Conservation (phyloP, 495 filamentous ascomycete species). For the Platismatia glauca region DNA sequence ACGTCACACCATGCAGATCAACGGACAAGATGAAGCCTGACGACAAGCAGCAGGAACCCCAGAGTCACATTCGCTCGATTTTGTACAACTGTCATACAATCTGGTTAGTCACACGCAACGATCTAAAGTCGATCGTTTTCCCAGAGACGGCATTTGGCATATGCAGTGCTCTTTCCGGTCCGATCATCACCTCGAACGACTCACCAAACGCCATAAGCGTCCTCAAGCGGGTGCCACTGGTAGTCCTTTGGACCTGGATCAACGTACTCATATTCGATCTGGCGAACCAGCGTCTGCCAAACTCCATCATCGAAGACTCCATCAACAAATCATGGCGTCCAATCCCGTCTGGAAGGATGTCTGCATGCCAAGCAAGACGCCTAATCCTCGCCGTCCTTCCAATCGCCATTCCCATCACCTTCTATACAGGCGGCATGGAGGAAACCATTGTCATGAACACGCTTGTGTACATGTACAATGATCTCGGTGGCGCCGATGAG, state of each 20-base stretch:
- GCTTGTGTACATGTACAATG: conserved; percentile 47
- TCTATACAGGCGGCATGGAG: conserved; percentile 29
- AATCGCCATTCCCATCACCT: conserved; percentile 26
- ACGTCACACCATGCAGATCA: background rate
- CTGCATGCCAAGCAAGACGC: conserved; percentile 29
- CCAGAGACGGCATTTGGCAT: conserved; percentile 34
- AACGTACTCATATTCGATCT: conserved; percentile 38
- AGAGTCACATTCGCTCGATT: background rate
- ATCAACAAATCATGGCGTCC: conserved; percentile 55
- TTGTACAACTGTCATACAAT: conserved; percentile 22
- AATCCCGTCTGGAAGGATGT: conserved; percentile 37
- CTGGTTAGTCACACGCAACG: conserved; percentile 35
- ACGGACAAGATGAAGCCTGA: background rate
- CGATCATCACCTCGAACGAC: conserved; percentile 15
- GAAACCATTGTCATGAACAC: conserved; percentile 32
- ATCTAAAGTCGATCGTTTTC: conserved; percentile 35
- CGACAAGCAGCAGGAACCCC: background rate
- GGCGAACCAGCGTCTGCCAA: conserved; percentile 41
- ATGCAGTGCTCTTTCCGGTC: conserved; percentile 26
- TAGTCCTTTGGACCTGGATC: conserved; percentile 23
- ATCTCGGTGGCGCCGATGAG: conserved; percentile 41
- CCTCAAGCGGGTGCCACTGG: conserved; percentile 17
- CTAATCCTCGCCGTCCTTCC: conserved; percentile 34
- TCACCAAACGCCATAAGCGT: conserved; percentile 3
- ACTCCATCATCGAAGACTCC: conserved; percentile 41